Conservation (phyloP, 2,329 filamentous ascomycete species). For the Fusarium torreyae region DNA sequence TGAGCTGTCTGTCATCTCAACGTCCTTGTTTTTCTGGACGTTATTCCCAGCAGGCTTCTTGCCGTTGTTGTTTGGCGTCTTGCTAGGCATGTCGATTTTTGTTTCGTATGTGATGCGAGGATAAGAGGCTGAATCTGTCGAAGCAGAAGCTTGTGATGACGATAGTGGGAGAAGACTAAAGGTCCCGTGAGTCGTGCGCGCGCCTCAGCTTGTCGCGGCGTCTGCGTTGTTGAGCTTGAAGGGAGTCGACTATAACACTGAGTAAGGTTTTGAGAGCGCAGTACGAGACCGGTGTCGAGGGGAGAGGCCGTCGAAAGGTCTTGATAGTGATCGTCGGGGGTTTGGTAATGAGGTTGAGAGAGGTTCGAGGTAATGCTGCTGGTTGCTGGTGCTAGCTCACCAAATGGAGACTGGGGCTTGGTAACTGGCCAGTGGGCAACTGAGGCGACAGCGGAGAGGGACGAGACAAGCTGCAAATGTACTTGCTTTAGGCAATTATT, state of each 20-base stretch:
- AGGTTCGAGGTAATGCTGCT: conserved; percentile 42
- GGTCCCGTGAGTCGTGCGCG: conserved; percentile 47
- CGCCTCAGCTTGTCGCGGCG: conserved; percentile 46
- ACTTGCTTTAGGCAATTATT: conserved; percentile 26
- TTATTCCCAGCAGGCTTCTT: conserved; percentile 79
- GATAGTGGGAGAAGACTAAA: conserved; percentile 35
- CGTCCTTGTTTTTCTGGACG: conserved; percentile 73
- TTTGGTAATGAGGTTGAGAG: conserved; percentile 31
- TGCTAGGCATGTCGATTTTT: conserved; percentile 73
- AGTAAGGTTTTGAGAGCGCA: conserved; percentile 4
- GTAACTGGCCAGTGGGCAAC: conserved; percentile 42
- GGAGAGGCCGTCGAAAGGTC: conserved; percentile 8
- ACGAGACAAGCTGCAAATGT: conserved; percentile 36
- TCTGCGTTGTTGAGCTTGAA: conserved; percentile 21
- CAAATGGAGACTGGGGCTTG: conserved; percentile 43
- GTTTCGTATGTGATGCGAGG: conserved; percentile 22
- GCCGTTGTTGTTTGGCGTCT: conserved; percentile 80
- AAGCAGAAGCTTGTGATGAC: conserved; percentile 36
- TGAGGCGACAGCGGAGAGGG: conserved; percentile 27
- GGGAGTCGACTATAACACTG: conserved; percentile 19
- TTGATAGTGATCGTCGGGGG: conserved; percentile 20
- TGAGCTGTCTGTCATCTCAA: conserved; percentile 78
- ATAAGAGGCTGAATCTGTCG: conserved; percentile 26
- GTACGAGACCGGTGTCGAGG: conserved; percentile 16
- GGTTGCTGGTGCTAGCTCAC: conserved; percentile 43